These are phyloP conservation scores for Malus hybrid DNA, from an alignment of 331 rosid genomes.

Conservation along the genomic window DNA sequence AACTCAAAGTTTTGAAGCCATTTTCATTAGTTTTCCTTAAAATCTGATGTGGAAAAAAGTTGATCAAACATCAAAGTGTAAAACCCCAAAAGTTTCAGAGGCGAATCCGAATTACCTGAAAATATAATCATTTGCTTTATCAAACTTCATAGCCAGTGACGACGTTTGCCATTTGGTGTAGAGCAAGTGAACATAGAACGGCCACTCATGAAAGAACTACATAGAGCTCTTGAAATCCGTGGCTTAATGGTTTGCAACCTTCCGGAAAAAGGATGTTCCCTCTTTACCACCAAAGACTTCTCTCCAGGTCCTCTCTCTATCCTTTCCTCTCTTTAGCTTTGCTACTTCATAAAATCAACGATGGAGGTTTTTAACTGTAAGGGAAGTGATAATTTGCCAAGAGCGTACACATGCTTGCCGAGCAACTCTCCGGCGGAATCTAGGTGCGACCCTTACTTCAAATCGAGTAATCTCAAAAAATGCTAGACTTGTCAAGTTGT, in stretches of 20 bases:
- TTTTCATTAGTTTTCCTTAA: too few species aligned
- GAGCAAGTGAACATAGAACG: neutral
- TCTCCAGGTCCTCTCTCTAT: slow-evolving; percentile 44
- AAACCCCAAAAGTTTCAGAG: too few species aligned
- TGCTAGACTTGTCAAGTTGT: slow-evolving; percentile 72
- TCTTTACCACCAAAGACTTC: slow-evolving; percentile 48
- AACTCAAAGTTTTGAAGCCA: too few species aligned
- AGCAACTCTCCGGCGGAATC: slow-evolving; percentile 39
- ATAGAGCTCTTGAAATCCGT: slow-evolving; percentile 21
- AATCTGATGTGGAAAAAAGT: too few species aligned
- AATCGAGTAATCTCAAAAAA: slow-evolving; percentile 48
- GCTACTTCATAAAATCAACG: neutral
- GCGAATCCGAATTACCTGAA: too few species aligned
- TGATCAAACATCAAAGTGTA: neutral
- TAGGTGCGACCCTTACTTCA: slow-evolving; percentile 69
- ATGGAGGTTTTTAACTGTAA: slow-evolving; percentile 23
- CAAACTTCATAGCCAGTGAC: neutral
- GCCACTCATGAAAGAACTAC: slow-evolving; percentile 59
- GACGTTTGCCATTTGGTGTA: neutral
- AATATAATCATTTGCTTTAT: neutral
- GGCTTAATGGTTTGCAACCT: slow-evolving; percentile 39
- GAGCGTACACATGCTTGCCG: slow-evolving; percentile 60
- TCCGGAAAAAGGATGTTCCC: slow-evolving; percentile 67
- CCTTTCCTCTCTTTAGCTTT: neutral
- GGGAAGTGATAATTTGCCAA: slow-evolving; percentile 64